Percentiles rank a stretch among this genome's conserved stretches.
phyloP scores from a whole-genome alignment of 768 basidiomycete species.

The Solioccasus polychromus region DNA sequence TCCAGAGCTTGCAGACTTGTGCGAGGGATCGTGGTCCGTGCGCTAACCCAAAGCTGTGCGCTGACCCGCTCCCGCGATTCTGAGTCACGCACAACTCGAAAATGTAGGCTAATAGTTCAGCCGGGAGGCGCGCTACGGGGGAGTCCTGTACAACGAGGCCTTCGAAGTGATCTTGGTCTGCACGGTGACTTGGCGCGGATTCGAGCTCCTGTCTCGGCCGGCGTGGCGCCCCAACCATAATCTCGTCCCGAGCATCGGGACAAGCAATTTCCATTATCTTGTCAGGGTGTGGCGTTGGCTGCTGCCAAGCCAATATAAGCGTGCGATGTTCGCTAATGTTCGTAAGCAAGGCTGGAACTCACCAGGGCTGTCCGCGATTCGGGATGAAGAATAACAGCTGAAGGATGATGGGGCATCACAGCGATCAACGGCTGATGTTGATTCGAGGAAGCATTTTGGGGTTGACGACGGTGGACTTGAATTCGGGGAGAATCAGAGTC shows the following conservation, averaged over 20 bases:
- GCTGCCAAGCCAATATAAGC: too few relatives aligned
- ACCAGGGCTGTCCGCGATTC: too few relatives aligned
- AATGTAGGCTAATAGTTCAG: conserved; percentile 35
- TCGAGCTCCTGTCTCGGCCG: background rate
- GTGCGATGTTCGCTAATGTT: too few relatives aligned
- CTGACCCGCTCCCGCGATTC: background rate
- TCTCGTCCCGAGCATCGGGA: background rate
- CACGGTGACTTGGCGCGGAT: background rate
- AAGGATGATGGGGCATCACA: too few relatives aligned
- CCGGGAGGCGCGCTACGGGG: conserved; percentile 11
- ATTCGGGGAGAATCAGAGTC: too few relatives aligned
- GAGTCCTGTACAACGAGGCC: background rate
- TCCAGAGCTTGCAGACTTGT: conserved; percentile 23
- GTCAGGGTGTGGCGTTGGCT: too few relatives aligned
- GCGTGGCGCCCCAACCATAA: background rate
- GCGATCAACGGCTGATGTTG: too few relatives aligned
- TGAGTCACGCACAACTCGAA: conserved; percentile 8
- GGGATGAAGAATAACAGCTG: too few relatives aligned
- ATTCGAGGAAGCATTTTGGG: too few relatives aligned
- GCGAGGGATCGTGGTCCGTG: conserved; percentile 12
- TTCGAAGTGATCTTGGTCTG: background rate
- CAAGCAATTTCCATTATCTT: too few relatives aligned
- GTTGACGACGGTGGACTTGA: too few relatives aligned
- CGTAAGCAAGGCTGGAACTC: too few relatives aligned
- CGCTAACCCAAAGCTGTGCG: background rate